Evolutionary conservation across 2,329 filamentous ascomycete genomes (phyloP), one percentile per base, ranked within the genome.

Genomic region (Nemania serpens): DNA sequence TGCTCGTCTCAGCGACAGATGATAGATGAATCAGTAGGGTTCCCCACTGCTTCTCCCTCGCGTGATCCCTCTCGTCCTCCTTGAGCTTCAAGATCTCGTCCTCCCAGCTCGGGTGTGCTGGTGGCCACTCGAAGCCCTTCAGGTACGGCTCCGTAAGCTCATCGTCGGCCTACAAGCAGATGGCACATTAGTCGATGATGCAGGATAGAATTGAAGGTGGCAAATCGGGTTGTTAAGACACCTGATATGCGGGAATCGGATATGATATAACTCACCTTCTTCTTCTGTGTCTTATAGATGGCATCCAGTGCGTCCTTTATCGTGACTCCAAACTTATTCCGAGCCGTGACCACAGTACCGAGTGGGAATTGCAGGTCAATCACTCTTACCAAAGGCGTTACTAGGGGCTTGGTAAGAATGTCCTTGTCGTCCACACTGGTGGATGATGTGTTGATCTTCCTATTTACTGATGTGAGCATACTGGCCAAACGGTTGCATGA

Each of bases 301-400:
- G 92, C 94, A 76, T 97, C 93, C 76, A 97, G 76, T 60, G 93
- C 93, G 78, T 98, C 94, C 83, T 97, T 97, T 83, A 98, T 94
- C 59, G 94, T 98, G 69, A 98, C 93, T 58, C 94, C 94, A 78
- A 93, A 94, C 71, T 93, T 81, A 79, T 97, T 98, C 73, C 94
- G 87, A 74, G 93, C 94, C 34, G 90, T 91, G 68, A 97, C 91
- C 73, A 94, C 88, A 58, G 95, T 85, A 53, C 94, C 94, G 55
- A 96, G 82, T 15, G 91, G 91, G 83, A 96, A 97, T 78, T 93
- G 88, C 48, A 98, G 84, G 78, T 97, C 93, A 78, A 98, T 94
- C 82, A 91, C 94, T 85, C 95, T 96, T 77, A 98, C 86, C 36
- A 90, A 88, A 49, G 94, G 94, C 63, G 80, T 88, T 70, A 91